Base-by-base conservation (phyloP, 768 basidiomycete species). In the Boletales sp. region DNA sequence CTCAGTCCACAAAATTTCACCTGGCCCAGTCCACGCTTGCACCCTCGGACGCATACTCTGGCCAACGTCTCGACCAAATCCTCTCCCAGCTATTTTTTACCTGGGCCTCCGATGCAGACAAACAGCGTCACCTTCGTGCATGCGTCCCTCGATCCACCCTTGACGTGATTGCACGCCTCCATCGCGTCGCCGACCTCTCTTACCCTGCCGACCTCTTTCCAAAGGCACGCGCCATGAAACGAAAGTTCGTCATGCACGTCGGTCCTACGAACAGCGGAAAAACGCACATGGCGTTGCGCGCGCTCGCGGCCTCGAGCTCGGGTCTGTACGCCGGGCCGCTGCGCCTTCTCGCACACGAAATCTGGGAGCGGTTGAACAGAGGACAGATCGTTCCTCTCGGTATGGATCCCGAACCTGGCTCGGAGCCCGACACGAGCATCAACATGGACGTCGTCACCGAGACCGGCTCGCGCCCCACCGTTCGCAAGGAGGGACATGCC, bases 191-290 rank as follows among this genome's bases (percentile, higher is more conserved):
- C 0, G 71, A 79, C 57, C 58, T 71, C 13, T 59, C 68, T n/a
- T 74, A 70, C 49, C 78, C 79, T 1, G 76, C 75, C 0, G 82
- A 84, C 51, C 62, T 70, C 11, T 83, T 64, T 58, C 61, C 71
- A 0, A 15, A 46, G 9, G 83, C 92, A 0, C 82, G 95, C 10
- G 60, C 66, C 11, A 70, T 84, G 55, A 77, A 74, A 15, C 79
- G 94, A 17, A 90, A 85, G 57, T 73, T 98, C 58, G 86, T 94
- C 65, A 85, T 98, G 76, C 95, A 99, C 60, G 92, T 99, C 36
- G 96, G 95, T 0, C 96, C 96, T 0, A 98, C 96, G 19, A 99
- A 98, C 68, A 91, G 90, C 54, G 96, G 95, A 30, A 99, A 99
- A 72, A 99, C 95, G 0, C 85, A 98, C 62, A 84, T 88, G 61